Base-by-base conservation (phyloP, 225 moss, liverwort and hornwort species). In the Antitrichia curtipendula region DNA sequence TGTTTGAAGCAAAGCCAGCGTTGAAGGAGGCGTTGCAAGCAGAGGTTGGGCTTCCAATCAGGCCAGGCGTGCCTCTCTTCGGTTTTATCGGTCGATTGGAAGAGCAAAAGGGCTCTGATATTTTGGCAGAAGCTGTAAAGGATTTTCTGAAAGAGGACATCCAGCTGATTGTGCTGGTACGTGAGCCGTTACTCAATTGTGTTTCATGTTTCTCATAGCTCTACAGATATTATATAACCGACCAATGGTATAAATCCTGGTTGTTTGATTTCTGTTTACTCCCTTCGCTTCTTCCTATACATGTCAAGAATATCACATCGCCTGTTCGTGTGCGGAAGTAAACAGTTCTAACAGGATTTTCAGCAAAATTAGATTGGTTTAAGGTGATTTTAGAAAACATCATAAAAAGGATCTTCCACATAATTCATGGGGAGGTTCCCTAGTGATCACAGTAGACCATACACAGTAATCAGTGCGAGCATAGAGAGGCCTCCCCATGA, bases 41-140 rank as follows among this genome's bases (percentile, higher is more conserved):
- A 34, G 96, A 98, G 89, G 94, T 94, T 85, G 96, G 98, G 31
- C 91, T 98, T 80, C 94, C 91, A 73, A 87, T 96, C 56, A 92
- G 88, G 58, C 91, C 95, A 56, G 90, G 93, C n/a, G 92, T 95
- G n/a, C 96, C 96, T 88, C 86, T 98, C 7, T 90, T 98, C 62
- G 98, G 96, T 19, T 98, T 98, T 76, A 98, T 98, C 49, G 98
- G 98, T 58, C 92, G 96, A 71, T 89, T 96, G n/a, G 98, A 98
- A 87, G 98, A 98, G 86, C 98, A 96, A 61, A 98, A 98, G 78
- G 96, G 98, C 40, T 98, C 96, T 7, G 98, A 98, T 86, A 98
- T 98, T 86, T 84, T 98, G 87, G 94, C 89, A 21, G 94, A 95
- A 88, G 95, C 98, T 88, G 95, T 95, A 8, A 79, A 88, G n/a